Evolutionary conservation across 2,329 filamentous ascomycete genomes (phyloP).

Genomic region (Zymoseptoria passerinii): DNA sequence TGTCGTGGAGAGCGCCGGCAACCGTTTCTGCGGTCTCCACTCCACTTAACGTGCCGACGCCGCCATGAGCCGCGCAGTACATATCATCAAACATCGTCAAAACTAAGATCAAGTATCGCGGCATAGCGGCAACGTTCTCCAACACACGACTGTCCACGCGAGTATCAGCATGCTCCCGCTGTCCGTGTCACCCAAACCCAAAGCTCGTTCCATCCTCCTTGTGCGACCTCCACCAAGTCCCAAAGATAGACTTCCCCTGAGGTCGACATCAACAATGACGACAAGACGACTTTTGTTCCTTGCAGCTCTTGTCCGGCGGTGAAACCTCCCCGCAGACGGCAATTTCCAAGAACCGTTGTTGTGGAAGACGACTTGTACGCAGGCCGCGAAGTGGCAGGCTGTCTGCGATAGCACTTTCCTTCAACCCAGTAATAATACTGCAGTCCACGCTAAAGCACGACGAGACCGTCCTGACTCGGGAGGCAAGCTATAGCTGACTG

Average conservation of each 20-base stretch:
- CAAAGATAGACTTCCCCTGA: neutral
- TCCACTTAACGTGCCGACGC: neutral
- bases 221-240: neutral
- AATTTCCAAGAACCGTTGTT: neutral
- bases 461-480: neutral
- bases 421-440: neutral
- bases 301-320: neutral
- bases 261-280: neutral
- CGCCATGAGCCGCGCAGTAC: too few species aligned
- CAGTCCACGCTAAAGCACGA: neutral
- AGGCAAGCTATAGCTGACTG: neutral
- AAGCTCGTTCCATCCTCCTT: neutral
- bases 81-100: neutral
- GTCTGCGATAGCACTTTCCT: neutral
- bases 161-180: neutral
- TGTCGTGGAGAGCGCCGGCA: neutral
- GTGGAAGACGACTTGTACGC: neutral
- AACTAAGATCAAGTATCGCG: neutral
- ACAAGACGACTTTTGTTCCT: neutral
- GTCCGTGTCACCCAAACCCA: neutral
- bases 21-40: neutral
- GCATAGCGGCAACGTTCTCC: neutral
- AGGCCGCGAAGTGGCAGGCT: neutral
- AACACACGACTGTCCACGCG: neutral
- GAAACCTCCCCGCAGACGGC: neutral